phyloP scores from a whole-genome alignment of 805 yeast species.

The Hanseniaspora pseudoguilliermondii region DNA sequence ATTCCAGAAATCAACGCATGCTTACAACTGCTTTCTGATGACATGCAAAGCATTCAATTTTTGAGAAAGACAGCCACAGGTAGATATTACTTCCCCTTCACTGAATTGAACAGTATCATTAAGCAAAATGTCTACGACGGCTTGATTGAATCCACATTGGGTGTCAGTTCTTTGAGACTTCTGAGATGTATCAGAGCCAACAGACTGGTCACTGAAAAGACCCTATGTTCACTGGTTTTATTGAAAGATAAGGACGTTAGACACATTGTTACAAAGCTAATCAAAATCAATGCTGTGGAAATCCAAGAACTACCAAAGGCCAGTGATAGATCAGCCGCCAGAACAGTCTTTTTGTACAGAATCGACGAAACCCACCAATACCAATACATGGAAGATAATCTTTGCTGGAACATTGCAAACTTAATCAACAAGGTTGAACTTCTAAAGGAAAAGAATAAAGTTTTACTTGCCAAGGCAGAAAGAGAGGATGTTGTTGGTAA shows the following conservation, averaged over 20 bases:
- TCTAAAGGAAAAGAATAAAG: constrained; percentile 47
- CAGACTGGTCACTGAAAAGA: constrained; percentile 72
- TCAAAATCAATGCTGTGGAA: constrained; percentile 61
- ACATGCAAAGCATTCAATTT: constrained; percentile 43
- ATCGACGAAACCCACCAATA: constrained; percentile 45
- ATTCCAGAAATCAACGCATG: constrained; percentile 43
- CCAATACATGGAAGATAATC: constrained; percentile 34
- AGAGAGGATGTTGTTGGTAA: constrained; percentile 83
- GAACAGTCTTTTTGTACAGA: constrained; percentile 74
- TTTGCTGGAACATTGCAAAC: constrained; percentile 35
- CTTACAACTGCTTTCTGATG: constrained; percentile 45
- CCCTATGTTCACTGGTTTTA: constrained; percentile 59
- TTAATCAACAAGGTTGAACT: constrained; percentile 42
- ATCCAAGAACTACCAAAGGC: constrained; percentile 90
- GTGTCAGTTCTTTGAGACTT: constrained; percentile 55
- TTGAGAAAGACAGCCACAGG: constrained; percentile 45
- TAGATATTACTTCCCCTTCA: constrained; percentile 50
- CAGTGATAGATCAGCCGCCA: constrained; percentile 78
- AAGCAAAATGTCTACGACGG: constrained; percentile 44
- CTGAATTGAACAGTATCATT: constrained; percentile 35
- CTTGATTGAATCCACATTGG: constrained; percentile 47
- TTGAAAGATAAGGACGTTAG: constrained; percentile 69
- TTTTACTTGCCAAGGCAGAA: constrained; percentile 64
- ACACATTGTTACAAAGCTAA: constrained; percentile 51
- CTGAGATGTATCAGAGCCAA: constrained; percentile 61